Evolutionary conservation across 495 filamentous ascomycete species (phyloP).

Genomic region (Annulohypoxylon stygium): DNA sequence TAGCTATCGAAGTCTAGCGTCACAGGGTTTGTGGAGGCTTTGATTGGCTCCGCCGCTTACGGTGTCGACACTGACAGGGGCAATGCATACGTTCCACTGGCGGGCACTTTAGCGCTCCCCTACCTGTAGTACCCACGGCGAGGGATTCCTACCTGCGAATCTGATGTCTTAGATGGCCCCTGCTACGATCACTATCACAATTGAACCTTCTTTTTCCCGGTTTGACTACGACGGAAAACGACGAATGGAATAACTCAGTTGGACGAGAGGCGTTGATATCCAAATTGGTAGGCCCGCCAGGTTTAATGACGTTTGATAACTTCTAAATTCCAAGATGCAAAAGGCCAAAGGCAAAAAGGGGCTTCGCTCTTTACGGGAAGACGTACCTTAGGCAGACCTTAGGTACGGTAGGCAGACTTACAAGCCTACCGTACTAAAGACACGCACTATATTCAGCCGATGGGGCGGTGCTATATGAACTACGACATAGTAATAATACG

Average conservation of each 20-base stretch:
- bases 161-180: slow-evolving; percentile 33
- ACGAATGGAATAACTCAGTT: slow-evolving; percentile 34
- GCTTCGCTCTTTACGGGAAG: slow-evolving; percentile 4
- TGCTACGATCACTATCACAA: slow-evolving; percentile 43
- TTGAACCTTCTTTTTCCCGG: slow-evolving; percentile 13
- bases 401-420: neutral
- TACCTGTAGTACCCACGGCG: slow-evolving; percentile 23
- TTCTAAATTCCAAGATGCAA: no score
- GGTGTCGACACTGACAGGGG: slow-evolving; percentile 45
- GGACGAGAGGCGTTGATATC: slow-evolving; percentile 10
- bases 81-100: slow-evolving; percentile 45
- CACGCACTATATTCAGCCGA: slow-evolving; percentile 20
- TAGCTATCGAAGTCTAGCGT: slow-evolving; percentile 45
- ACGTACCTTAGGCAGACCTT: neutral
- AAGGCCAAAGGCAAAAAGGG: slow-evolving; percentile 11
- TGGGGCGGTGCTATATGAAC: slow-evolving; percentile 39
- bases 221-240: slow-evolving; percentile 21
- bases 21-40: slow-evolving; percentile 27
- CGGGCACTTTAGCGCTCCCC: slow-evolving; percentile 38
- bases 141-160: slow-evolving; percentile 38
- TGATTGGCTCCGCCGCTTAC: slow-evolving; percentile 40
- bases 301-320: neutral
- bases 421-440: neutral
- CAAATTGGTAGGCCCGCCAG: slow-evolving; percentile 2
- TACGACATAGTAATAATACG: slow-evolving; percentile 31